Conservation (phyloP, 1,284 basidiomycete species). For the Trametes hirsuta region DNA sequence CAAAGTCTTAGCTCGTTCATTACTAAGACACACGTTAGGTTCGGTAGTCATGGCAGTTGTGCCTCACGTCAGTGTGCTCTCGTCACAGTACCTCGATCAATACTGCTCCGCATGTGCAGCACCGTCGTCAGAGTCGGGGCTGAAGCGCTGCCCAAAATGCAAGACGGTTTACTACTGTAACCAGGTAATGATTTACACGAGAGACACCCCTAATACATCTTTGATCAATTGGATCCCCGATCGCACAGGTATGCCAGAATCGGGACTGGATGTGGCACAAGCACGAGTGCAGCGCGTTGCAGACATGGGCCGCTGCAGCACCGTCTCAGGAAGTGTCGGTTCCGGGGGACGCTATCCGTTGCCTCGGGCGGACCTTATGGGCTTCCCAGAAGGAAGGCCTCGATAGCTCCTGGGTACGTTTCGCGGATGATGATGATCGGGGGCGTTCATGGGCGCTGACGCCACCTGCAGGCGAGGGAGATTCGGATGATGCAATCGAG, state of each 20-base stretch:
- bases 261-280: conserved; percentile 80
- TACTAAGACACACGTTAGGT: conserved; percentile 46
- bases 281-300: conserved; percentile 74
- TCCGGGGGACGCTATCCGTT: conserved; percentile 76
- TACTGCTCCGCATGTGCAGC: conserved; percentile 75
- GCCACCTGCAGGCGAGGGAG: conserved; percentile 56
- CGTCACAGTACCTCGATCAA: conserved; percentile 58
- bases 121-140: conserved; percentile 35
- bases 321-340: conserved; percentile 51
- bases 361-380: conserved; percentile 79
- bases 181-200: conserved; percentile 42
- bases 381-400: conserved; percentile 55
- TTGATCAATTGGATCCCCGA: background rate
- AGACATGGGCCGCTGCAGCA: conserved; percentile 54
- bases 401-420: conserved; percentile 63
- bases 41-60: conserved; percentile 54
- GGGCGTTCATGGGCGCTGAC: conserved; percentile 9
- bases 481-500: conserved; percentile 78
- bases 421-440: background rate
- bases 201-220: background rate
- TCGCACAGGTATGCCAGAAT: conserved; percentile 70
- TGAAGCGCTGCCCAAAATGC: conserved; percentile 77
- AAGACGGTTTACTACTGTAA: conserved; percentile 74
- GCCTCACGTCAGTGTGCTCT: conserved; percentile 70
- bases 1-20: background rate